Evolutionary conservation across 306 rosid genomes (phyloP).

Genomic region (Trichosanthes cucumerina): DNA sequence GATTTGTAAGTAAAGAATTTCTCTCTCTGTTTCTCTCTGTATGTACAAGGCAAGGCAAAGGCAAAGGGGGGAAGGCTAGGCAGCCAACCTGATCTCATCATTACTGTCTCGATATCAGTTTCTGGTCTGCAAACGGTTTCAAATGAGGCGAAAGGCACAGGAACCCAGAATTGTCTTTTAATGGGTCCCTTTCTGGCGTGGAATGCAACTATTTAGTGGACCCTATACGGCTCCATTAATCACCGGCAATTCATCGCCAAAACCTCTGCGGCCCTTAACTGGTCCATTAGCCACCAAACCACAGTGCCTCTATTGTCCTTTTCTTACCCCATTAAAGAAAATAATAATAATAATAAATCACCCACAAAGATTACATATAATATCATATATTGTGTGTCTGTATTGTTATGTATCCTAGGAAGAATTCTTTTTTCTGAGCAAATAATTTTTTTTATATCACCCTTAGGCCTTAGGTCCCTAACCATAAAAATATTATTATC

Average conservation of each 20-base stretch:
- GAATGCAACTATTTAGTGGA: constrained; percentile 8
- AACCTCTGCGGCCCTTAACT: background rate
- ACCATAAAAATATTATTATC: background rate
- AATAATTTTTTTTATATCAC: background rate
- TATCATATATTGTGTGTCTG: background rate
- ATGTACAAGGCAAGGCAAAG: background rate
- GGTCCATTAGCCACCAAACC: constrained; percentile 8
- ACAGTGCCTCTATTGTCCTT: background rate
- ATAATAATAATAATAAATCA: background rate
- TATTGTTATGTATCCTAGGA: background rate
- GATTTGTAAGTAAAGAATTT: background rate
- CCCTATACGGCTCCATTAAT: constrained; percentile 4
- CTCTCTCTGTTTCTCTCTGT: background rate
- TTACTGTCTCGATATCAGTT: constrained; percentile 2
- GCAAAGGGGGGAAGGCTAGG: background rate
- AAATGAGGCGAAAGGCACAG: constrained; percentile 1
- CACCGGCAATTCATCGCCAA: constrained; percentile 8
- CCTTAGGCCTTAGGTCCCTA: background rate
- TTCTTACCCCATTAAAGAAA: background rate
- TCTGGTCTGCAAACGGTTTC: constrained; percentile 6
- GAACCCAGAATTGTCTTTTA: background rate
- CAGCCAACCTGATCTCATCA: constrained; percentile 1
- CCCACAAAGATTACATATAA: background rate
- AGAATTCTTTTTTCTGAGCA: background rate
- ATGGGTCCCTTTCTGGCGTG: constrained; percentile 2